Conservation (phyloP, 768 basidiomycete species). For the Auriscalpium vulgare region DNA sequence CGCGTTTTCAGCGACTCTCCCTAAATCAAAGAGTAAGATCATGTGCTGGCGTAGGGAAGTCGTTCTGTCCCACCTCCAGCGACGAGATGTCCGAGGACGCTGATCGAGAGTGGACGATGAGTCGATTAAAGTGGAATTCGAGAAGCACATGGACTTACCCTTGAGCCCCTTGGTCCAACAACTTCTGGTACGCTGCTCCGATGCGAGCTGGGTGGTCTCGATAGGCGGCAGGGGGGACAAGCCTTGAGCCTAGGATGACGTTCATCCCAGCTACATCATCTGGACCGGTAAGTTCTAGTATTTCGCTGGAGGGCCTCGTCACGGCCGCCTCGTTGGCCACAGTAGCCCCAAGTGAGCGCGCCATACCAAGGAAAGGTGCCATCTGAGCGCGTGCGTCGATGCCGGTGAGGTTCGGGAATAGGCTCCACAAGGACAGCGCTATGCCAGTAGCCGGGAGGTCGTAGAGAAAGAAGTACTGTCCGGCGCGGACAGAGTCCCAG, state of each 20-base stretch:
- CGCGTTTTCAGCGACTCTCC: conserved; percentile 26
- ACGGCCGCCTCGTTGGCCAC: not conserved
- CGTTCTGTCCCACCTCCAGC: conserved; percentile 11
- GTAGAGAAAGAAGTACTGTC: conserved; percentile 2
- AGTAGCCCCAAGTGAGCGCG: not conserved
- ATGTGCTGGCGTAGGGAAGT: not conserved
- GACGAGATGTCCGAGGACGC: not conserved
- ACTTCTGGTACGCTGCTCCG: conserved; percentile 1
- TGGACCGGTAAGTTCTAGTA: not conserved
- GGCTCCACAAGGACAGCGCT: conserved; percentile 24
- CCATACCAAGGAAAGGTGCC: not conserved
- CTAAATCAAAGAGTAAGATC: not conserved
- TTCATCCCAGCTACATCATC: conserved; percentile 8
- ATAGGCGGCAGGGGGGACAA: conserved; percentile 5
- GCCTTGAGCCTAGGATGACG: conserved; percentile 9
- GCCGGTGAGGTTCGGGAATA: conserved; percentile 5
- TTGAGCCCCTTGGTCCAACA: conserved; percentile 1
- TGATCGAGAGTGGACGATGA: not conserved
- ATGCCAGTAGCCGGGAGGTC: not conserved
- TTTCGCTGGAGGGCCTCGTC: not conserved
- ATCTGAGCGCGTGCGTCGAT: not conserved
- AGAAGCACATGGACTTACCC: not conserved
- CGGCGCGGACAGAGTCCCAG: conserved; percentile 22
- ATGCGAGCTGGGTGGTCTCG: not conserved
- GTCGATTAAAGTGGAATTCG: not conserved